phyloP scores from a whole-genome alignment of 2,329 filamentous ascomycete genomes.

The Beauveria sp. region DNA sequence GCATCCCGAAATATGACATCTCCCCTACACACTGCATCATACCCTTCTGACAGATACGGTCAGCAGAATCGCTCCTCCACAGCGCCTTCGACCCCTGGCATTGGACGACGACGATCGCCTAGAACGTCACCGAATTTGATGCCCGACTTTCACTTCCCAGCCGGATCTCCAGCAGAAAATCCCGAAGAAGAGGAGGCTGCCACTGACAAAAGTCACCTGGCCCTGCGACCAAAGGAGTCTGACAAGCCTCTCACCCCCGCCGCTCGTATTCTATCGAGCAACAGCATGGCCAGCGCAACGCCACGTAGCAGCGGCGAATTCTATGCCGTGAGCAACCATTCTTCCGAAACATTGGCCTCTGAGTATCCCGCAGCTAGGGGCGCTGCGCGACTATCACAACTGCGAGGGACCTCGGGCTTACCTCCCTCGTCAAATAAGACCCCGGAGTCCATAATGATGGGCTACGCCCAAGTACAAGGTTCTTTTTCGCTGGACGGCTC shows the following conservation, averaged over 20 bases:
- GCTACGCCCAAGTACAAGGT: slow-evolving; percentile 88
- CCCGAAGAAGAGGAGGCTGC: slow-evolving; percentile 19
- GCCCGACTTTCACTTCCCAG: slow-evolving; percentile 51
- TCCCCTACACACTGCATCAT: slow-evolving; percentile 48
- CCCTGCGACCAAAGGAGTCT: slow-evolving; percentile 24
- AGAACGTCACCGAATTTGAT: slow-evolving; percentile 36
- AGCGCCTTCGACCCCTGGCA: slow-evolving; percentile 36
- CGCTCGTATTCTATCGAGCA: slow-evolving; percentile 66
- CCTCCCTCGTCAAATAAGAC: slow-evolving; percentile 36
- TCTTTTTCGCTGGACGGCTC: slow-evolving; percentile 90
- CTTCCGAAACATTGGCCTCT: slow-evolving; percentile 84
- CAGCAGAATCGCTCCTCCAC: slow-evolving; percentile 35
- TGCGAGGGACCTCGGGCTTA: slow-evolving; percentile 40
- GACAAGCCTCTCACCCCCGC: slow-evolving; percentile 51
- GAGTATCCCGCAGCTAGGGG: slow-evolving; percentile 59
- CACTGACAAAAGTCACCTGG: slow-evolving; percentile 28
- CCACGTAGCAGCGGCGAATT: slow-evolving; percentile 91
- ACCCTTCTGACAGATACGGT: slow-evolving; percentile 41
- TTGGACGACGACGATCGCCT: slow-evolving; percentile 30
- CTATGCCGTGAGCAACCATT: slow-evolving; percentile 91
- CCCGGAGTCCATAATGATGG: slow-evolving; percentile 91
- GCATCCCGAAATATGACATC: slow-evolving; percentile 37
- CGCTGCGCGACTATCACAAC: slow-evolving; percentile 33
- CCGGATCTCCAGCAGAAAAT: slow-evolving; percentile 32
- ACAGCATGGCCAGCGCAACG: slow-evolving; percentile 65